phyloP scores from a whole-genome alignment of 2,329 filamentous ascomycete genomes.

The Dothistroma septosporum region DNA sequence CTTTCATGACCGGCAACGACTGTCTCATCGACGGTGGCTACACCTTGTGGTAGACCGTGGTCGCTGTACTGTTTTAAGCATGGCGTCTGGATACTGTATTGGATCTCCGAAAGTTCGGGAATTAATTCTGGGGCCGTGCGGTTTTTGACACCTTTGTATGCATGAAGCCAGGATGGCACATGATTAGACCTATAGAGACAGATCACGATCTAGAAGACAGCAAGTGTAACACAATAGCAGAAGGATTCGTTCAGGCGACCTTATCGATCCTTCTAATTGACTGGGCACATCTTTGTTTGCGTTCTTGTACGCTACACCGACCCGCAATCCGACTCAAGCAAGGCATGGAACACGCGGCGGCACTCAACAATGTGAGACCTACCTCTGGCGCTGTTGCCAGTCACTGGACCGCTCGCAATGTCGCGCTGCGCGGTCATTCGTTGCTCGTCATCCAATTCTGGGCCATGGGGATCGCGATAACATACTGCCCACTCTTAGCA shows the following conservation, averaged over 20 bases:
- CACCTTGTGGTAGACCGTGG: constrained; percentile 48
- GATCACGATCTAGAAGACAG: constrained; percentile 13
- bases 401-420: background rate
- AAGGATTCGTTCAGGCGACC: background rate
- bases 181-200: constrained; percentile 12
- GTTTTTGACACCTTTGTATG: background rate
- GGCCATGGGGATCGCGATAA: background rate
- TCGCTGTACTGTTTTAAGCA: constrained; percentile 6
- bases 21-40: constrained; percentile 68
- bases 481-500: background rate
- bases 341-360: constrained; percentile 8
- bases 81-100: constrained; percentile 14
- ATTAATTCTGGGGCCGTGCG: background rate
- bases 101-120: background rate
- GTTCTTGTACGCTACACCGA: constrained; percentile 8
- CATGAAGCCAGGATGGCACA: background rate
- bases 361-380: constrained; percentile 4
- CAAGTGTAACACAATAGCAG: constrained; percentile 1
- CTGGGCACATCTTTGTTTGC: constrained; percentile 4
- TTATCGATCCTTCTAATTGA: background rate
- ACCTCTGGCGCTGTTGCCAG: background rate
- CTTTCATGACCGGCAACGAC: constrained; percentile 75
- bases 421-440: background rate
- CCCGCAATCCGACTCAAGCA: constrained; percentile 10
- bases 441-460: background rate